A percentile compares a stretch with the other conserved stretches of the same genome.
phyloP scores from a whole-genome alignment of 2,329 filamentous ascomycete genomes.

The Ophiostoma sp. region DNA sequence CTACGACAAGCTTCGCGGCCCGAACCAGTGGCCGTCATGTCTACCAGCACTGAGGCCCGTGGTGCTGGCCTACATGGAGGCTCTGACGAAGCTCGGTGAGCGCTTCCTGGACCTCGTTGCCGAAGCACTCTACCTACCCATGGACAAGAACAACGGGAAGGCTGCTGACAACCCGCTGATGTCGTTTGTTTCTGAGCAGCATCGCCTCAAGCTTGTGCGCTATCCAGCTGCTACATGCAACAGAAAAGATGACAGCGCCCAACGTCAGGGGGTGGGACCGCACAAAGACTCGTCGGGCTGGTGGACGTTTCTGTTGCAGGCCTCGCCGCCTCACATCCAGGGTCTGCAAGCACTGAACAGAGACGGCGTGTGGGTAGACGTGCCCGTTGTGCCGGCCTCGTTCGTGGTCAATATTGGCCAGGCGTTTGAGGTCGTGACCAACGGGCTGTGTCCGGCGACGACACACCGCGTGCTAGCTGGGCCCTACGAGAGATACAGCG shows the following conservation, averaged over 20 bases:
- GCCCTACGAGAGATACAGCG: not conserved
- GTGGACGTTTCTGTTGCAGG: conserved; percentile 60
- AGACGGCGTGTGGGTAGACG: not conserved
- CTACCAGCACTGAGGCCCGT: not conserved
- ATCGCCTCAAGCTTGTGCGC: not conserved
- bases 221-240: not conserved
- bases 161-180: not conserved
- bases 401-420: not conserved
- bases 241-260: not conserved
- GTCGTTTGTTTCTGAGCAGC: not conserved
- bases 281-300: conserved; percentile 60
- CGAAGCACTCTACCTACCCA: not conserved
- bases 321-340: conserved; percentile 46
- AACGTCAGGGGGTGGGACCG: conserved; percentile 52
- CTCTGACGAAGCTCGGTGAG: not conserved
- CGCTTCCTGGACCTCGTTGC: not conserved
- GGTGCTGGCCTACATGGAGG: not conserved
- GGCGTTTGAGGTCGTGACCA: not conserved
- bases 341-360: conserved; percentile 11
- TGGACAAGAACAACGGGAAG: not conserved
- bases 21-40: not conserved
- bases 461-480: not conserved
- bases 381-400: not conserved
- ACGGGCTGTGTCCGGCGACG: not conserved
- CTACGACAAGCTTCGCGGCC: not conserved